Evolutionary conservation across 2,329 filamentous ascomycete species (phyloP).

Genomic region (Aspergillus novofumigatus): DNA sequence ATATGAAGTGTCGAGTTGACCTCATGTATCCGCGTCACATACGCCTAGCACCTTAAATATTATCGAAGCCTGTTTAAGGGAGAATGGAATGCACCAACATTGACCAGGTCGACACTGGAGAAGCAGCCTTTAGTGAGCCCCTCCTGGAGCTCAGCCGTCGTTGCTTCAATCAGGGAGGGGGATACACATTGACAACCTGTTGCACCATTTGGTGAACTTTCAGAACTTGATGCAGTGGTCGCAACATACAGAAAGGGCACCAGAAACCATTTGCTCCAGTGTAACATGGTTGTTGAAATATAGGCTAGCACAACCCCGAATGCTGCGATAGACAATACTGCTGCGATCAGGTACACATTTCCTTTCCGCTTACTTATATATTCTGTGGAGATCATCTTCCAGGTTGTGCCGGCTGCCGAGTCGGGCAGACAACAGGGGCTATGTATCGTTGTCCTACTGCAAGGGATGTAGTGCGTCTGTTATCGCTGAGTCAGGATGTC

Average conservation of each 20-base stretch:
- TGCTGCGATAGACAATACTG: neutral
- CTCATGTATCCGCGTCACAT: conserved; percentile 48
- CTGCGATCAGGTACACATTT: neutral
- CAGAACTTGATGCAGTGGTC: neutral
- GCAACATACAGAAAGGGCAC: neutral
- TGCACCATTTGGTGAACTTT: neutral
- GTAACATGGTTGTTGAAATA: neutral
- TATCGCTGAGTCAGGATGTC: neutral
- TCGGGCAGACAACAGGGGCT: neutral
- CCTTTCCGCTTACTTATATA: neutral
- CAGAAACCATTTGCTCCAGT: neutral
- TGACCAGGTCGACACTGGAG: conserved; percentile 55
- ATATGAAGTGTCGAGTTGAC: conserved; percentile 51
- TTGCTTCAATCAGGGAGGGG: conserved; percentile 48
- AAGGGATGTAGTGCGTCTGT: neutral
- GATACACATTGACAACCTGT: conserved; percentile 13
- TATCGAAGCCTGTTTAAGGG: neutral
- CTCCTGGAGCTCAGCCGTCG: conserved; percentile 47
- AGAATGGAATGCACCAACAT: conserved; percentile 18
- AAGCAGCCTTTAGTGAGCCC: conserved; percentile 50
- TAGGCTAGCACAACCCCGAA: neutral
- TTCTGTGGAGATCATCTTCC: neutral
- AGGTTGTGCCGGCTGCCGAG: neutral
- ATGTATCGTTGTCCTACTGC: neutral
- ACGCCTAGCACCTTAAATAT: conserved; percentile 37